Conservation (phyloP, 192 early-diverging fungal genomes). For the Coemansia sp. region DNA sequence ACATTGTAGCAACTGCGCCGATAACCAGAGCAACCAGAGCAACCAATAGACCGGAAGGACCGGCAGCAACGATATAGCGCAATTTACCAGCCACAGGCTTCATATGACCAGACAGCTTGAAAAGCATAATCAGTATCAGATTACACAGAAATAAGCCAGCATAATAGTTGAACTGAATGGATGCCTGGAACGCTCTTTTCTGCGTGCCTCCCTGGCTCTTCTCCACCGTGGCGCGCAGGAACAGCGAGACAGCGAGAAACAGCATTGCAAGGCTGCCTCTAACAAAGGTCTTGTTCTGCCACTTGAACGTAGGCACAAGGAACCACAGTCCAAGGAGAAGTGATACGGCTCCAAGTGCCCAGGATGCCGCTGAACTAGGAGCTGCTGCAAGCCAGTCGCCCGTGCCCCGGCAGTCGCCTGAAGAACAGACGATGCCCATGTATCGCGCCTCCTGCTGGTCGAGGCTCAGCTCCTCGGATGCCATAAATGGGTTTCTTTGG, state of each 20-base stretch:
- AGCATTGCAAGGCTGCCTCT: constrained; percentile 3
- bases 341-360: constrained; percentile 14
- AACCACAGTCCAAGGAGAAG: constrained; percentile 9
- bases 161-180: constrained; percentile 18
- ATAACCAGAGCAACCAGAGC: background rate
- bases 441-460: constrained; percentile 8
- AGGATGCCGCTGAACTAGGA: constrained; percentile 9
- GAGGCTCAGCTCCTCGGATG: background rate
- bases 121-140: background rate
- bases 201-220: background rate
- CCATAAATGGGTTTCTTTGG: constrained; percentile 4
- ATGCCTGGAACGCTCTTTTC: constrained; percentile 9
- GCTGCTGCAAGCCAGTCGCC: constrained; percentile 27
- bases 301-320: background rate
- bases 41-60: background rate
- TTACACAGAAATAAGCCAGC: background rate
- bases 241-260: constrained; percentile 12
- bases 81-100: background rate
- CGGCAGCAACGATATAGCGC: background rate
- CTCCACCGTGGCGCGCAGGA: constrained; percentile 18
- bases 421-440: constrained; percentile 4
- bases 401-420: constrained; percentile 3
- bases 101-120: background rate
- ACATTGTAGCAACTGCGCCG: background rate
- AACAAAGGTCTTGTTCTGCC: background rate